These are phyloP conservation scores for Cladosporium sp. DNA, from an alignment of 2,329 filamentous ascomycete species.

Conservation along the genomic window DNA sequence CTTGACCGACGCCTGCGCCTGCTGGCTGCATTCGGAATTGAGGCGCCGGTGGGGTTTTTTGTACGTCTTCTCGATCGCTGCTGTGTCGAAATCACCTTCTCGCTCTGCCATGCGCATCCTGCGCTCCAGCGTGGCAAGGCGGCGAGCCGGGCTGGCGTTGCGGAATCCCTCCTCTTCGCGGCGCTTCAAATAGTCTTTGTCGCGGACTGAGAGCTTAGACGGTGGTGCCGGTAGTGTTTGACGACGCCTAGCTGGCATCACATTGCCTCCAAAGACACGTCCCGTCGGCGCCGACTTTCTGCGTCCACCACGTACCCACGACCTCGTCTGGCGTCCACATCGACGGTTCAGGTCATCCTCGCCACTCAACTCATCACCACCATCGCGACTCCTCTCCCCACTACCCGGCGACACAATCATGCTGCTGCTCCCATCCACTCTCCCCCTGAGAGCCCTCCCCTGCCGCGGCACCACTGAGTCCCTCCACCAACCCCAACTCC, in stretches of 20 bases:
- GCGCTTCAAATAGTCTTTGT: background rate
- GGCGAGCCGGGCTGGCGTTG: background rate
- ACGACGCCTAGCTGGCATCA: background rate
- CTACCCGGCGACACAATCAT: background rate
- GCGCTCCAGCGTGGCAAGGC: background rate
- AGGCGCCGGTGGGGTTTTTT: background rate
- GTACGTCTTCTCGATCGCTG: background rate
- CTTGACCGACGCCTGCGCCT: background rate
- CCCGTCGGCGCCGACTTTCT: background rate
- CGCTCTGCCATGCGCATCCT: slow-evolving; percentile 7
- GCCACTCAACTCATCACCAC: background rate
- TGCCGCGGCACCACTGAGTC: background rate
- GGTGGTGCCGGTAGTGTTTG: background rate
- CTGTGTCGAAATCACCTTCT: background rate
- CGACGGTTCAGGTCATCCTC: background rate
- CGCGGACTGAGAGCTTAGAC: background rate
- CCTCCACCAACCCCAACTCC: background rate
- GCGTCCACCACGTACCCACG: background rate
- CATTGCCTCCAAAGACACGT: background rate
- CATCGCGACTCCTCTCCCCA: slow-evolving; percentile 6
- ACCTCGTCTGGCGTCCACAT: background rate
- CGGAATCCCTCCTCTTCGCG: background rate
- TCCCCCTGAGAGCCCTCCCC: background rate
- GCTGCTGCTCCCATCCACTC: background rate
- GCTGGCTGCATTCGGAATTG: background rate